These are phyloP conservation scores for Penicillium sp. DNA, from an alignment of 2,329 filamentous ascomycete species.

Conservation along the genomic window DNA sequence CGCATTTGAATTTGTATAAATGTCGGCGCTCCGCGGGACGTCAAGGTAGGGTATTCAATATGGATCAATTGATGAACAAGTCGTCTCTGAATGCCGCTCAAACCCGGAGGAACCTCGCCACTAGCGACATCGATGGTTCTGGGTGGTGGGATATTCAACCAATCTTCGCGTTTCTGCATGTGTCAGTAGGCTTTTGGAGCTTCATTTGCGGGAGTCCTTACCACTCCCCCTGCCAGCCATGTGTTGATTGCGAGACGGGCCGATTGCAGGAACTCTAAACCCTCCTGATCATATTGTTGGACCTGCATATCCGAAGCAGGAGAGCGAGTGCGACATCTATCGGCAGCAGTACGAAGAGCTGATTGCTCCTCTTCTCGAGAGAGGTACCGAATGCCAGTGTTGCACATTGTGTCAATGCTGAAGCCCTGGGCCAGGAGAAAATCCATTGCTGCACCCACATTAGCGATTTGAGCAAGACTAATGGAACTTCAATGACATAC, in stretches of 20 bases:
- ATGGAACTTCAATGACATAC: constrained; percentile 32
- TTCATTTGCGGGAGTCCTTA: constrained; percentile 5
- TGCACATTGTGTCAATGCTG: constrained; percentile 58
- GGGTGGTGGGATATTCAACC: constrained; percentile 49
- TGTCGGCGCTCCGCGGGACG: constrained; percentile 37
- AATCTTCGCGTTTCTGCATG: constrained; percentile 32
- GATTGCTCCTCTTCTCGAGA: constrained; percentile 59
- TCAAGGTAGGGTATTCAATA: constrained; percentile 54
- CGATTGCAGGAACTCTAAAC: constrained; percentile 53
- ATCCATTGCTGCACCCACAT: constrained; percentile 50
- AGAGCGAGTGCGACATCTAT: constrained; percentile 40
- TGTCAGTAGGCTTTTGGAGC: not conserved
- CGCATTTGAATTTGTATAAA: constrained; percentile 46
- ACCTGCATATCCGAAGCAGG: constrained; percentile 46
- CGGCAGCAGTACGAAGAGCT: constrained; percentile 48
- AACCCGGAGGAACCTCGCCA: constrained; percentile 22
- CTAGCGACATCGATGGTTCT: not conserved
- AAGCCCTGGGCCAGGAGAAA: constrained; percentile 63
- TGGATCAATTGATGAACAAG: constrained; percentile 68
- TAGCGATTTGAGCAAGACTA: not conserved
- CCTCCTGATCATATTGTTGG: constrained; percentile 54
- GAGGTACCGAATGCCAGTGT: constrained; percentile 61
- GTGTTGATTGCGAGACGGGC: constrained; percentile 48
- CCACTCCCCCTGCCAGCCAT: constrained; percentile 44
- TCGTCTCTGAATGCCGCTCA: constrained; percentile 64